Evolutionary conservation across 495 filamentous ascomycete species (phyloP), one percentile per base, ranked within the genome.

Genomic region (Filosporella fistucella): DNA sequence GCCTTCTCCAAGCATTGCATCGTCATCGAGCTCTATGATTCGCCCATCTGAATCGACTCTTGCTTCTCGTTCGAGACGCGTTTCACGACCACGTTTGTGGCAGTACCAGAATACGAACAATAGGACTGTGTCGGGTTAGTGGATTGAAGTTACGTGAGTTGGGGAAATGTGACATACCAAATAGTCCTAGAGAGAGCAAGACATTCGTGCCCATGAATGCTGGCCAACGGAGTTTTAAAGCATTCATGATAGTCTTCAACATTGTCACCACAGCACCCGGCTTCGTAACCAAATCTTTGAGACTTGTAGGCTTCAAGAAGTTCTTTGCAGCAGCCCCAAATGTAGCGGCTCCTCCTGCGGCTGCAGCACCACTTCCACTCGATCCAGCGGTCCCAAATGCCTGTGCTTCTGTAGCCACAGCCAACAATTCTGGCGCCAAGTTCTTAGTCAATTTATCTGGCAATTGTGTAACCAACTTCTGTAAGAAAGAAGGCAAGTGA

Each of bases 91-190:
- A 12, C 93, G 81, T 64, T 96, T 96, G 63, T 96, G 86, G 65
- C 88, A 96, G 63, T 98, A 98, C 91, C 91, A 98, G 49, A 97
- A 78, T 40, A 91, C 86, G 61, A 91, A 88, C 24, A 98, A 66
- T 11, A 98, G 71, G 49, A 96, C 86, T 90, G 52, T 14, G 12
- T n/a, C 38, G 14, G 20, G 4, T 24, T 23, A 47, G 60, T 56
- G 55, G 47, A 13, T 16, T 8, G 7, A 14, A 17, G 13, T 11
- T 12, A 25, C 8, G 43, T 22, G 22, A 24, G 26, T 2, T 13
- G 16, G 41, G 21, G 14, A 42, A 40, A 26, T 2, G 24, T 5
- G 23, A 76, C 85, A 64, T 78, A 90, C 87, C 70, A 59, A 91
- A 91, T 9, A 96, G 64, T 0, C 84, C 89, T 39, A 96, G 61